Conservation (phyloP, 2,329 filamentous ascomycete genomes). For the Mollisia scopiformis region DNA sequence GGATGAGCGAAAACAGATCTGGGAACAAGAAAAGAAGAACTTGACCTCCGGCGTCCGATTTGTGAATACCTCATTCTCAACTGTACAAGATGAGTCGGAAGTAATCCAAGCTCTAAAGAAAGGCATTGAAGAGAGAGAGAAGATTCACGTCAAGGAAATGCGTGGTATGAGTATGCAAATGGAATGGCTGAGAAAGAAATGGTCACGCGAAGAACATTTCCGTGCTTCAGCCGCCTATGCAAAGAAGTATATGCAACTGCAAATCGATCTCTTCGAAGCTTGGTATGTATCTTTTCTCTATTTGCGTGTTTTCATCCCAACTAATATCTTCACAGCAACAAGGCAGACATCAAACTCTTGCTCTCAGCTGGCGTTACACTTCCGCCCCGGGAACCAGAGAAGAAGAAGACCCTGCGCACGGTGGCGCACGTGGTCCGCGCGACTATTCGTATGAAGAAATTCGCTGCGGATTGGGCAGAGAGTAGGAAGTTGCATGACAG, state of each 20-base stretch:
- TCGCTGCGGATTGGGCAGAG: slow-evolving; percentile 51
- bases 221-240: slow-evolving; percentile 81
- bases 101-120: slow-evolving; percentile 39
- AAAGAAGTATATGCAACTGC: slow-evolving; percentile 80
- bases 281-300: slow-evolving; percentile 67
- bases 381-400: slow-evolving; percentile 18
- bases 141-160: slow-evolving; percentile 74
- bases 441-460: slow-evolving; percentile 51
- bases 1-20: slow-evolving; percentile 1
- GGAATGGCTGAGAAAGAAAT: slow-evolving; percentile 83
- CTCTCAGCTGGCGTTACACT: slow-evolving; percentile 68
- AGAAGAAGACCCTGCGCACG: slow-evolving; percentile 43
- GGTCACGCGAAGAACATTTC: slow-evolving; percentile 79
- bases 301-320: slow-evolving; percentile 10
- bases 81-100: slow-evolving; percentile 41
- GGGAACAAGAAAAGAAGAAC: slow-evolving; percentile 30
- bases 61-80: slow-evolving; percentile 40
- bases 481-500: slow-evolving; percentile 48
- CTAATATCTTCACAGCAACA: slow-evolving; percentile 67
- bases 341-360: slow-evolving; percentile 85
- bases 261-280: slow-evolving; percentile 82
- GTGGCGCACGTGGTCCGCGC: slow-evolving; percentile 53
- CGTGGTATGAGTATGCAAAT: slow-evolving; percentile 87
- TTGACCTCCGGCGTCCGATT: slow-evolving; percentile 43
- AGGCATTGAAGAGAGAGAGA: slow-evolving; percentile 49